Conservation (phyloP, 2,329 filamentous ascomycete genomes). For the Cercospora brassicicola region DNA sequence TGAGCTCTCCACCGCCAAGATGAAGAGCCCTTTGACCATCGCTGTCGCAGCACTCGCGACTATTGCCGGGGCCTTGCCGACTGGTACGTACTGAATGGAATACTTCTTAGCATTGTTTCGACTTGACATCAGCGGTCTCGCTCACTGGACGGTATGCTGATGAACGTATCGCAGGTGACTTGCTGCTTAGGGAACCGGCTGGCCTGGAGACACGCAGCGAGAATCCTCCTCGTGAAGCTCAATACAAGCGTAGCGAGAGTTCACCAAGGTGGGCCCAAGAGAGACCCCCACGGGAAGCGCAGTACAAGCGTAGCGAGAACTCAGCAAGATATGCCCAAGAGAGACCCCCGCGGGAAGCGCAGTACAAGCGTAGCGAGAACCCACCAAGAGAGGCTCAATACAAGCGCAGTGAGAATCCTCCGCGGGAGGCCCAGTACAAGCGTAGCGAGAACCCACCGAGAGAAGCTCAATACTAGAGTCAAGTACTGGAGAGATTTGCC, state of each 20-base stretch:
- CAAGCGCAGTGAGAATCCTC: neutral
- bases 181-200: neutral
- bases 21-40: slow-evolving; percentile 3
- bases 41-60: neutral
- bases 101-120: neutral
- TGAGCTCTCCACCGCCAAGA: neutral
- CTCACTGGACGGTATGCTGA: neutral
- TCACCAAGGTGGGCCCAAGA: neutral
- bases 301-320: neutral
- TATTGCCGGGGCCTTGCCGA: neutral
- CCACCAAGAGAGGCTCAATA: neutral
- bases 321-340: neutral
- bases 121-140: neutral
- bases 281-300: neutral
- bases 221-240: neutral
- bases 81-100: neutral
- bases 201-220: neutral
- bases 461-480: too few species aligned
- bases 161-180: neutral
- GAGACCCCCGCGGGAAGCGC: neutral
- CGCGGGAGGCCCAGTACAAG: neutral
- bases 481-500: too few species aligned
- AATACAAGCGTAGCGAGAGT: neutral
- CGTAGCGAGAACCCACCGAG: neutral
- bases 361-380: neutral